These are phyloP conservation scores for Paraconiothyrium brasiliense DNA, from an alignment of 2,329 filamentous ascomycete genomes.

Conservation along the genomic window DNA sequence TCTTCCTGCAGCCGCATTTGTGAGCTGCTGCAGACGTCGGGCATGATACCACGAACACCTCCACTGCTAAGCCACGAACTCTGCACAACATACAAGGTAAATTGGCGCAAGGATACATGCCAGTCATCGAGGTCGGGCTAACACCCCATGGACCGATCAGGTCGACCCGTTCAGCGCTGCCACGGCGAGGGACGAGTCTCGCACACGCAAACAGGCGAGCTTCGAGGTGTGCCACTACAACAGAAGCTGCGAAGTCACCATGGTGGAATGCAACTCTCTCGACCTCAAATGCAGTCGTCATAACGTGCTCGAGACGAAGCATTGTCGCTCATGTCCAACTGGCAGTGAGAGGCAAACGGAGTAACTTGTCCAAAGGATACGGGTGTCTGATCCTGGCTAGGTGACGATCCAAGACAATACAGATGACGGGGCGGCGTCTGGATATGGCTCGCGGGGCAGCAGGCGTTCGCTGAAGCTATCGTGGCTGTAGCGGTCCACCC, in stretches of 20 bases:
- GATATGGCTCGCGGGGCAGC: too few relatives aligned
- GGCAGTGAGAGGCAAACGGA: neutral
- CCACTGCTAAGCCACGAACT: neutral
- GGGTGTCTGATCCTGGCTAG: too few relatives aligned
- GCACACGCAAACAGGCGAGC: neutral
- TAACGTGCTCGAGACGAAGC: neutral
- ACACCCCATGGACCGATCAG: neutral
- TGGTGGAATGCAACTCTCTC: neutral
- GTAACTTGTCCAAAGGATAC: neutral
- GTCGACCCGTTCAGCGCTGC: neutral
- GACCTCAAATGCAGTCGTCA: neutral
- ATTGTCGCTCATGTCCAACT: neutral
- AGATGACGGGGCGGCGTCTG: too few relatives aligned
- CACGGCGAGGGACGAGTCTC: neutral
- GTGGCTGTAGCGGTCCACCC: neutral
- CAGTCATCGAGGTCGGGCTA: neutral
- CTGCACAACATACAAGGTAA: too few relatives aligned
- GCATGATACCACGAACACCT: neutral
- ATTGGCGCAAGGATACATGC: neutral
- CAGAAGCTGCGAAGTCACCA: neutral
- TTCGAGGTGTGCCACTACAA: neutral
- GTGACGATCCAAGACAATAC: too few relatives aligned
- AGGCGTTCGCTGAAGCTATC: neutral
- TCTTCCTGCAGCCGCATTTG: neutral
- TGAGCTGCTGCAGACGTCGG: neutral